Evolutionary conservation across 768 basidiomycete species (phyloP), one percentile per base, ranked within the genome.

Genomic region (Trametes punicea): DNA sequence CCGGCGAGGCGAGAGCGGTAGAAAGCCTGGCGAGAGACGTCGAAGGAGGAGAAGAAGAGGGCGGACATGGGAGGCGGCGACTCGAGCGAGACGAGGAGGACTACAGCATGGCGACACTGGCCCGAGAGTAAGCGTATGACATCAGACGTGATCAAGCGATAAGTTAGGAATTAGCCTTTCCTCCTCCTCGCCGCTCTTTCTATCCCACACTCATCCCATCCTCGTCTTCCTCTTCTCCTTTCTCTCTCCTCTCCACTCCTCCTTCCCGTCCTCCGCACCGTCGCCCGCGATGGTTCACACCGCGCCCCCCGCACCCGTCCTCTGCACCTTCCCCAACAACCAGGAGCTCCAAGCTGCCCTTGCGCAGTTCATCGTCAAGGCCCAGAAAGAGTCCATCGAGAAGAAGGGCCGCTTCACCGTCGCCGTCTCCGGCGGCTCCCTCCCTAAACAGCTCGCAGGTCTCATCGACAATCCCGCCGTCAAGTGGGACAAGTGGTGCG

Each of bases 401-500:
- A 93, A 90, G 74, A 87, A 92, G 73, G 90, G 87, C 67, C 82
- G 81, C 58, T 99, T 99, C 78, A 89, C 93, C 51, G 68, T 99
- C 67, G 97, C 97, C 55, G 76, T 98, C 65, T 96, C 93, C 4
- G 97, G 97, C 10, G 96, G 97, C 7, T 91, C 89, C 1, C 80
- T 98, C 34, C 94, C 96, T 25, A 84, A 83, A 64, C 80, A 89
- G 72, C 83, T 99, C 64, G 77, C 72, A 46, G 85, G 82, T 3
- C 84, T 97, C 62, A 79, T 88, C 61, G 73, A 65, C 46, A 74
- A 86, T 62, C 71, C 78, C 2, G 79, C 78, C 33, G 81, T 93
- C 16, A 88, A 87, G 71, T 99, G 97, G 96, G 85, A 94, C 67
- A 90, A 91, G 71, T 99, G 97, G 96, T 93, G 63, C 56, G 79